Percentiles rank a stretch among this genome's conserved stretches.
Conservation (phyloP, 495 filamentous ascomycete species). For the Penicillium riverlandense region DNA sequence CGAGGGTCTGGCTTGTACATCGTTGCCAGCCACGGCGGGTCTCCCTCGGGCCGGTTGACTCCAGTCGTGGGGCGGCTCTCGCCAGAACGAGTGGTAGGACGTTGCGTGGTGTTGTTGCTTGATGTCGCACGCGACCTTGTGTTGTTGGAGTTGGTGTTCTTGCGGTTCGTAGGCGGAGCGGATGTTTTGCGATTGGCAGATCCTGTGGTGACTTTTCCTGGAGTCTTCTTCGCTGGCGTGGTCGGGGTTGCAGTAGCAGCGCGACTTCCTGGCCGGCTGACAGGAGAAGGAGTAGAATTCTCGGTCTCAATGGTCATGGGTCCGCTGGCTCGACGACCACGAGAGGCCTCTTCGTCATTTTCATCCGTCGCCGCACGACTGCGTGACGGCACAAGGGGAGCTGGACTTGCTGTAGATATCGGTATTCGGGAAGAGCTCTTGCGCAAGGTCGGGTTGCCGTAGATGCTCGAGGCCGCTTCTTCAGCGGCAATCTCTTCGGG, state of each 20-base stretch:
- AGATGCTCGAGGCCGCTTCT: slow-evolving; percentile 31
- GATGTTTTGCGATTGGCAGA: slow-evolving; percentile 35
- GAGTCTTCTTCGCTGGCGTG: slow-evolving; percentile 30
- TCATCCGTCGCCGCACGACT: slow-evolving; percentile 41
- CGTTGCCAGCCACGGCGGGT: slow-evolving; percentile 88
- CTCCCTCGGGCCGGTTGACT: slow-evolving; percentile 80
- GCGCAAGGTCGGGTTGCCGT: slow-evolving; percentile 35
- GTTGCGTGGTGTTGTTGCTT: slow-evolving; percentile 33
- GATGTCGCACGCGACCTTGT: slow-evolving; percentile 31
- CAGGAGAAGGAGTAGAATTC: slow-evolving; percentile 37
- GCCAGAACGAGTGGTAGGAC: slow-evolving; percentile 59
- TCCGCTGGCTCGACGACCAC: slow-evolving; percentile 63
- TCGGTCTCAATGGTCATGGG: slow-evolving; percentile 54
- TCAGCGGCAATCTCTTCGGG: slow-evolving; percentile 77
- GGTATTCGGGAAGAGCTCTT: slow-evolving; percentile 73
- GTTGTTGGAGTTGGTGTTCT: slow-evolving; percentile 10
- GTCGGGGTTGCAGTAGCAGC: slow-evolving; percentile 22
- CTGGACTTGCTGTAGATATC: slow-evolving; percentile 66
- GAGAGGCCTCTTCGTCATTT: slow-evolving; percentile 52
- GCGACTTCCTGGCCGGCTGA: slow-evolving; percentile 38
- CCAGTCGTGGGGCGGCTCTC: slow-evolving; percentile 49
- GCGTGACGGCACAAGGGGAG: slow-evolving; percentile 63
- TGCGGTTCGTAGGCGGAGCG: slow-evolving; percentile 30
- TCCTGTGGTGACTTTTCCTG: slow-evolving; percentile 32
- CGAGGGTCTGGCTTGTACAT: slow-evolving; percentile 96